Base-by-base conservation (phyloP, 768 basidiomycete species). In the Mycena epipterygia region DNA sequence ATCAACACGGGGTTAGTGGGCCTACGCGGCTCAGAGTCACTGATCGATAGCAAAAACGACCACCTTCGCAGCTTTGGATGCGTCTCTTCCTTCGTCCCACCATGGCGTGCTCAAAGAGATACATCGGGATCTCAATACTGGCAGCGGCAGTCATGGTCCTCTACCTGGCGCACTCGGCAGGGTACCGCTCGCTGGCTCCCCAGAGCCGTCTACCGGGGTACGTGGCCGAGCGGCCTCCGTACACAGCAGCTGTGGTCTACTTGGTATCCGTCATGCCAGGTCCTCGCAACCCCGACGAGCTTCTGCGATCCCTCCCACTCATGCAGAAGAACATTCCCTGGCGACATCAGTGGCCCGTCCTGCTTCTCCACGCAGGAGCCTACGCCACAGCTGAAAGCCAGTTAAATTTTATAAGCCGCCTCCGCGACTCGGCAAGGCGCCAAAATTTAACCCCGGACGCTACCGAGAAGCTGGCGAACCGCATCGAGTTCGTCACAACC, bases 271-370 rank as follows among this genome's bases (percentile, higher is more conserved):
- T 65, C 42, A 33, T 65, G 42, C 64, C 64, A 2, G 64, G 64
- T 14, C 64, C 64, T 3, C 27, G 64, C 3, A 17, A 3, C 7
- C 41, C 52, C 1, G 53, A 65, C n/a, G 19, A 32, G 7, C 39
- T 65, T 5, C 30, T 65, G 21, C 29, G 11, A 1, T 44, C 64
- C 23, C 35, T 65, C n/a, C 30, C 64, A 16, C 64, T 56, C 25
- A 65, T 65, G 64, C 41, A 65, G 53, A 46, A 13, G 29, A 56
- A 65, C 44, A 57, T 65, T 13, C 64, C 64, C 16, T 65, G 64
- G 64, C 64, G 53, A 0, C 32, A 65, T 16, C 52, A 65, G 53
- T 65, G 52, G 64, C 64, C 64, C 29, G 55, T 65, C 21, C n/a
- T 65, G 42, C 64, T 65, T 1, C 41, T 65, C 2, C 64, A 65